A percentile compares a stretch with the other conserved stretches of the same genome.
phyloP scores from a whole-genome alignment of 495 filamentous ascomycete genomes.

The Daldinia childiae region DNA sequence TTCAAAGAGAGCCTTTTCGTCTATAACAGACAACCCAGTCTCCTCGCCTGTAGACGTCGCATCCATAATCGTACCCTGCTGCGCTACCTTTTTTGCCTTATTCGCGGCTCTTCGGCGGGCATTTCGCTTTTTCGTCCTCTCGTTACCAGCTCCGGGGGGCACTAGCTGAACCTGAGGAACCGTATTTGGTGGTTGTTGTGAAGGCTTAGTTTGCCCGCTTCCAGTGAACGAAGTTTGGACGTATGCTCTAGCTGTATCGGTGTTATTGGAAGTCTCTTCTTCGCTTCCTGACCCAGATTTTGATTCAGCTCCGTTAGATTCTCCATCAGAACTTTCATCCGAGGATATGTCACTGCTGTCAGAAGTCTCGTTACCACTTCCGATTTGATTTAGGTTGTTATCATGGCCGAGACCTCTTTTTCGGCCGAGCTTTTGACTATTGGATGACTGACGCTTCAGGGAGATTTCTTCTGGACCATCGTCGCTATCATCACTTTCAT shows the following conservation, averaged over 20 bases:
- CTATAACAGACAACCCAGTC: background rate
- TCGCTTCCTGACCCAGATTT: constrained; percentile 18
- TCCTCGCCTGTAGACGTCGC: background rate
- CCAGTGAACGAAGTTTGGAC: background rate
- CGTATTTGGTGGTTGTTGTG: background rate
- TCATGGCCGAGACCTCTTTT: constrained; percentile 10
- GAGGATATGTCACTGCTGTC: constrained; percentile 21
- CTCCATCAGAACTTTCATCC: constrained; percentile 28
- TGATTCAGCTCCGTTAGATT: constrained; percentile 19
- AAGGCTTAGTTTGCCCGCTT: background rate
- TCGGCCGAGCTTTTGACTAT: constrained; percentile 32
- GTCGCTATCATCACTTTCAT: constrained; percentile 32
- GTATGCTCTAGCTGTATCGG: background rate
- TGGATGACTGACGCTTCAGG: constrained; percentile 38
- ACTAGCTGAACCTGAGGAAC: constrained; percentile 14
- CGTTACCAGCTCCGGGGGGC: constrained; percentile 49
- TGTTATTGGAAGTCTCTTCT: background rate
- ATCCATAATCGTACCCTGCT: constrained; percentile 1
- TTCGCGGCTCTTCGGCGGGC: constrained; percentile 49
- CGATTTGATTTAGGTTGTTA: background rate
- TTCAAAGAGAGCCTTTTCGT: constrained; percentile 42
- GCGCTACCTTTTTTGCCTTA: constrained; percentile 37
- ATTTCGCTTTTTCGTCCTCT: constrained; percentile 54
- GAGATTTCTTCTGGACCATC: constrained; percentile 42
- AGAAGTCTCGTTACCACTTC: constrained; percentile 9